phyloP scores from a whole-genome alignment of 345 rosid species.

The Eucalyptus fibrosa region DNA sequence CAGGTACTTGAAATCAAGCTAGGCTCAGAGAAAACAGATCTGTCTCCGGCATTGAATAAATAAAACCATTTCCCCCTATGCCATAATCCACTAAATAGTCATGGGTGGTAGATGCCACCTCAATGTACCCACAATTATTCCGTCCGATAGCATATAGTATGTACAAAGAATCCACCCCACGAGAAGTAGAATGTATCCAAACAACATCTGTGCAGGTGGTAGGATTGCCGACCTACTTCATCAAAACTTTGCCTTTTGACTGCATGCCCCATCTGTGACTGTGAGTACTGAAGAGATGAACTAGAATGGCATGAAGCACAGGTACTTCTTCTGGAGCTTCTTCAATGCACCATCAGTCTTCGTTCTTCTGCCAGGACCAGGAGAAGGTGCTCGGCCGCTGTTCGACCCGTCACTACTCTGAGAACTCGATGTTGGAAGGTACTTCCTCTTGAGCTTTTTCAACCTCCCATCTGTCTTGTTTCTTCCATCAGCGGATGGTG shows the following conservation, averaged over 20 bases:
- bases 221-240: not conserved
- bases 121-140: not conserved
- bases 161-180: not conserved
- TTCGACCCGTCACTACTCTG: not conserved
- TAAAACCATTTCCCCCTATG: not conserved
- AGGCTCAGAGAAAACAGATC: not conserved
- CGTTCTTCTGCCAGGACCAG: not conserved
- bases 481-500: not conserved
- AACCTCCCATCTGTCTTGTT: slow-evolving; percentile 5
- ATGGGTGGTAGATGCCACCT: not conserved
- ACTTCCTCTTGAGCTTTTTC: slow-evolving; percentile 3
- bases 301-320: slow-evolving; percentile 32
- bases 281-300: not conserved
- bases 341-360: not conserved
- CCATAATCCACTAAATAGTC: not conserved
- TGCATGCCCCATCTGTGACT: not conserved
- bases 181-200: not conserved
- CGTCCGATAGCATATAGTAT: not conserved
- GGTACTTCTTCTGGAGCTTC: not conserved
- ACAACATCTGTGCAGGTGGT: not conserved
- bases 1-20: not conserved
- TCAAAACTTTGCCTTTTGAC: not conserved
- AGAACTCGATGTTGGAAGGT: not conserved
- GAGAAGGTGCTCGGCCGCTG: not conserved
- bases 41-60: not conserved